Percentiles rank a stretch among this genome's conserved stretches.
phyloP scores from a whole-genome alignment of 2,329 filamentous ascomycete species.

The Magnaporthiopsis incrustans region DNA sequence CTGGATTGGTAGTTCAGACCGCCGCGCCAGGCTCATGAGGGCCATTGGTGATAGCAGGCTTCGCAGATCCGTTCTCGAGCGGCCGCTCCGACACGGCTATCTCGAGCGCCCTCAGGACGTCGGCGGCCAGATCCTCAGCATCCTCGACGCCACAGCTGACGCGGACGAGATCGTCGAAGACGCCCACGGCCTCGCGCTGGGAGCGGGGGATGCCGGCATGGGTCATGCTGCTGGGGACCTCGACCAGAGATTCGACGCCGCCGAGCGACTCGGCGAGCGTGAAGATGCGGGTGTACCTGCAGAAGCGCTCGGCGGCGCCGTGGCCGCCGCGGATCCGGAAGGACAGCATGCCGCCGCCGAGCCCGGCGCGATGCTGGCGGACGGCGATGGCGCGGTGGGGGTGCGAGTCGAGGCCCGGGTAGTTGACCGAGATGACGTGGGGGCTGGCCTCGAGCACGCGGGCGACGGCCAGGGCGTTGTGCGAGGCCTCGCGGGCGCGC shows the following conservation, averaged over 20 bases:
- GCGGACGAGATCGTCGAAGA: conserved; percentile 89
- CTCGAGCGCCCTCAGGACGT: conserved; percentile 74
- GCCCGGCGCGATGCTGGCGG: conserved; percentile 86
- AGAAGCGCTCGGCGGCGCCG: conserved; percentile 83
- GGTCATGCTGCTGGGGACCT: conserved; percentile 92
- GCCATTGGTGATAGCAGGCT: background rate
- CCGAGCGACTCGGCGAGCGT: conserved; percentile 84
- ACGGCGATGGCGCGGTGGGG: conserved; percentile 75
- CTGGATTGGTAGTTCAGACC: background rate
- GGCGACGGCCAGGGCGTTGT: conserved; percentile 74
- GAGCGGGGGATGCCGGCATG: conserved; percentile 90
- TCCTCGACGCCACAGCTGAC: conserved; percentile 95
- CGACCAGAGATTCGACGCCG: conserved; percentile 84
- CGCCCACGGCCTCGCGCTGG: conserved; percentile 83
- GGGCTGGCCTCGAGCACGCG: conserved; percentile 68
- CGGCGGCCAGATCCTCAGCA: conserved; percentile 69
- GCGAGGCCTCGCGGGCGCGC: conserved; percentile 74
- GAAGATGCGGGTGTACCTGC: conserved; percentile 81
- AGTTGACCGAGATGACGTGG: conserved; percentile 85
- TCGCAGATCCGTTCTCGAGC: background rate
- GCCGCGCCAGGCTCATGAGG: background rate
- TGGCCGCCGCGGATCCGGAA: conserved; percentile 89
- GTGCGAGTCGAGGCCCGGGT: conserved; percentile 84
- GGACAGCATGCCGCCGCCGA: conserved; percentile 95
- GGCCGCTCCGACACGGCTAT: conserved; percentile 46